Evolutionary conservation across 768 basidiomycete genomes (phyloP).

Genomic region (Boletus subcaerulescens): DNA sequence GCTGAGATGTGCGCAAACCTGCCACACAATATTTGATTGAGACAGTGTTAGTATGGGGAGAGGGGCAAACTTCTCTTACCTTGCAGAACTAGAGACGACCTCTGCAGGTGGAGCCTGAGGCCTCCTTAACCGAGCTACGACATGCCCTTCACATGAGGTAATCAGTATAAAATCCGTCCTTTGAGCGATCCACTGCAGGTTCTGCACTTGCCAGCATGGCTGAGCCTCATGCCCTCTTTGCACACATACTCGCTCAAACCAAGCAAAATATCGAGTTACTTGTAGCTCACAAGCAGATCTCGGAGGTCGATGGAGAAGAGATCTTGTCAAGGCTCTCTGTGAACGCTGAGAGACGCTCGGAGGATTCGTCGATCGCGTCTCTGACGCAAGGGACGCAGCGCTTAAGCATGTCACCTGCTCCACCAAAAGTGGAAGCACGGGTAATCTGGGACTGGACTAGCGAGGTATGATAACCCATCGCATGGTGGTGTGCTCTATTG

Average conservation of each 20-base stretch:
- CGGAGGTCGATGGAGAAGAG: slow-evolving; percentile 36
- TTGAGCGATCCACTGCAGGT: not conserved
- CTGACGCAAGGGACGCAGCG: slow-evolving; percentile 23
- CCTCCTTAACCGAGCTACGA: not conserved
- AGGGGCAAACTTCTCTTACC: too few relatives aligned
- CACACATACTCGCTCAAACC: slow-evolving; percentile 45
- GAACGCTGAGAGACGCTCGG: slow-evolving; percentile 19
- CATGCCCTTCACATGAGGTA: slow-evolving; percentile 20
- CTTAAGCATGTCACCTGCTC: slow-evolving; percentile 25
- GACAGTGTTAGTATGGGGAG: too few relatives aligned
- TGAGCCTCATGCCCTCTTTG: slow-evolving; percentile 23
- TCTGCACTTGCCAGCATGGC: slow-evolving; percentile 17
- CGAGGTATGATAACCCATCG: slow-evolving; percentile 19
- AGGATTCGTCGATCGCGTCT: slow-evolving; percentile 15
- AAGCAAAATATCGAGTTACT: slow-evolving; percentile 47
- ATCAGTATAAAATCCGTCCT: slow-evolving; percentile 6
- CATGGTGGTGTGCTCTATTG: not conserved
- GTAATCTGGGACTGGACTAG: slow-evolving; percentile 30
- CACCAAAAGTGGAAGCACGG: slow-evolving; percentile 26
- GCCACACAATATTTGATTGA: too few relatives aligned
- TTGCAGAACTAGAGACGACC: too few relatives aligned
- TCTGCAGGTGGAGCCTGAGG: too few relatives aligned
- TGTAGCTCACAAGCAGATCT: slow-evolving; percentile 40
- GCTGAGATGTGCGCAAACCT: too few relatives aligned
- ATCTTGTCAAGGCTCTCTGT: slow-evolving; percentile 39